Percentiles rank a stretch among this genome's conserved stretches.
phyloP scores from a whole-genome alignment of 2,329 filamentous ascomycete genomes.

The Mariannaea sp. region DNA sequence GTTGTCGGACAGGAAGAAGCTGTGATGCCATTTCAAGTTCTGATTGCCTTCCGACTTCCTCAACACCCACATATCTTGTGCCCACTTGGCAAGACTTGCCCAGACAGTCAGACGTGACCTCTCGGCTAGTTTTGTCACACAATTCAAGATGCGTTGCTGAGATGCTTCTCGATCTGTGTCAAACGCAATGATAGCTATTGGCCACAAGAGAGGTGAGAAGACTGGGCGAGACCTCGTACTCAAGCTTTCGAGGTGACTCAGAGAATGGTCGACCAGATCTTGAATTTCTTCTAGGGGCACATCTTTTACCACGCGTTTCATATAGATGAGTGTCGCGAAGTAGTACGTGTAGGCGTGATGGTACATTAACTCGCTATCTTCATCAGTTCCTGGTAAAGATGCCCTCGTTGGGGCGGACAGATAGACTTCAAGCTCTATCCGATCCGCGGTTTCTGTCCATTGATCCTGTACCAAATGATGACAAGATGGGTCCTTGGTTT shows the following conservation, averaged over 20 bases:
- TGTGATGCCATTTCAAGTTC: constrained; percentile 31
- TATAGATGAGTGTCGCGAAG: constrained; percentile 31
- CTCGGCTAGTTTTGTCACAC: constrained; percentile 14
- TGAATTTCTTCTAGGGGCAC: constrained; percentile 28
- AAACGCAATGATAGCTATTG: constrained; percentile 30
- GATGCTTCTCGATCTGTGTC: constrained; percentile 14
- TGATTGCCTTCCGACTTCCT: constrained; percentile 18
- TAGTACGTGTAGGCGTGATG: constrained; percentile 33
- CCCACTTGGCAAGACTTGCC: constrained; percentile 22
- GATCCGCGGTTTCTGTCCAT: constrained; percentile 5
- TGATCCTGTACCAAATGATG: constrained; percentile 8
- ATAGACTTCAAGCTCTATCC: constrained; percentile 29
- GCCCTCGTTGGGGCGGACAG: constrained; percentile 26
- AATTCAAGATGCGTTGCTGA: constrained; percentile 28
- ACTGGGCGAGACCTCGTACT: constrained; percentile 17
- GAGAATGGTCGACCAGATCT: constrained; percentile 29
- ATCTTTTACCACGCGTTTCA: constrained; percentile 32
- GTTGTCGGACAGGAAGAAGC: neutral
- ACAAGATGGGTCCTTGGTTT: neutral
- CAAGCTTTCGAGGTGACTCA: constrained; percentile 28
- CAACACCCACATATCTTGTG: constrained; percentile 28
- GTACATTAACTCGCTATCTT: constrained; percentile 27
- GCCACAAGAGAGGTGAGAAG: constrained; percentile 33
- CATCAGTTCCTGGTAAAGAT: constrained; percentile 4
- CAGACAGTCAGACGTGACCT: constrained; percentile 28